Evolutionary conservation across 306 rosid genomes (phyloP).

Genomic region (Lablab purpureus): DNA sequence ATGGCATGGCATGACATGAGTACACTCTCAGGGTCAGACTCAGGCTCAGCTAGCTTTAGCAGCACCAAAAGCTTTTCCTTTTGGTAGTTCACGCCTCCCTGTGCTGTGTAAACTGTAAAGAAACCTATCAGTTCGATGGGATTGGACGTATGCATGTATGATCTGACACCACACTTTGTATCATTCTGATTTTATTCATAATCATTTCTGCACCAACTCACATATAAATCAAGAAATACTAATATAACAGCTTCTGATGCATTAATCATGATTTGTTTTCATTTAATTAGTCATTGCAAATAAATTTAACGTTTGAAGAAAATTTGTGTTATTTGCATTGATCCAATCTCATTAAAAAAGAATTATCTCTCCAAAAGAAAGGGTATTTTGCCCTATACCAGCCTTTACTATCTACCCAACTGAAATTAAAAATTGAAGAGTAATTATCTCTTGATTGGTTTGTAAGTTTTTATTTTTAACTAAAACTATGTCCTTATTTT

Average conservation of each 20-base stretch:
- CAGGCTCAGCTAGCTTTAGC: conserved; percentile 11
- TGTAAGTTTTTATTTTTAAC: no score
- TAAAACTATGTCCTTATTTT: no score
- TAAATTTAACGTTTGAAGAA: no score
- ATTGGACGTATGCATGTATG: conserved; percentile 75
- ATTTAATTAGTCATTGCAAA: no score
- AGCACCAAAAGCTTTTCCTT: conserved; percentile 49
- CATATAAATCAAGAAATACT: not conserved
- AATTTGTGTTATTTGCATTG: no score
- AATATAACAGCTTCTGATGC: not conserved
- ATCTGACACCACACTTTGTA: conserved; percentile 59
- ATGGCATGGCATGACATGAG: not conserved
- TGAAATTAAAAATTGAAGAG: no score
- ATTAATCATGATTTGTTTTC: no score
- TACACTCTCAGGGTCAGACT: not conserved
- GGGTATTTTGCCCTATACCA: no score
- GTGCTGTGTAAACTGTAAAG: conserved; percentile 42
- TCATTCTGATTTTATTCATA: conserved; percentile 36
- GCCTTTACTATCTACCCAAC: no score
- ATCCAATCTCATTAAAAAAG: no score
- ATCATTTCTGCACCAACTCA: conserved; percentile 12
- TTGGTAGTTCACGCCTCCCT: conserved; percentile 68
- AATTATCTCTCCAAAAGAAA: no score
- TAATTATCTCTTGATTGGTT: no score
- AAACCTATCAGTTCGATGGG: conserved; percentile 60